phyloP scores from a whole-genome alignment of 257 asterid genomes.

The Scutellaria minor region DNA sequence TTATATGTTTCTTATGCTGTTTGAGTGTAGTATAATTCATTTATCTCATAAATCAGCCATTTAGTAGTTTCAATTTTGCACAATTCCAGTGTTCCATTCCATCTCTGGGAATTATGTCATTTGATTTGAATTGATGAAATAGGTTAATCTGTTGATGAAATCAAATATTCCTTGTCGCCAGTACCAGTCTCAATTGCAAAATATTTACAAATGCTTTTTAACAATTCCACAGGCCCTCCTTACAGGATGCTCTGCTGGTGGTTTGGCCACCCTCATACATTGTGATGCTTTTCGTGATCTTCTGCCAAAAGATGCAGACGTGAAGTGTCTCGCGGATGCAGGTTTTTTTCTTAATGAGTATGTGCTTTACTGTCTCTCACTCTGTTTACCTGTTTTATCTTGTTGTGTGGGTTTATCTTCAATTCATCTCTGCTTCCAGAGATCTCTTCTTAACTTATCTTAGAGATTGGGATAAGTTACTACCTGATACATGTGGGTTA shows the following conservation, averaged over 20 bases:
- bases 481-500: constrained; percentile 8
- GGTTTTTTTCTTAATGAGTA: constrained; percentile 90
- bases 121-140: constrained; percentile 28
- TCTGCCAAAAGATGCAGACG: constrained; percentile 69
- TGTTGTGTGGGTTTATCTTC: constrained; percentile 20
- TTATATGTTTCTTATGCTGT: background rate
- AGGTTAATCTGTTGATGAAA: constrained; percentile 19
- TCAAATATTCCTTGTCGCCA: background rate
- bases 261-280: constrained; percentile 86
- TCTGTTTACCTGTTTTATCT: constrained; percentile 21
- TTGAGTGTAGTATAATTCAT: constrained; percentile 17
- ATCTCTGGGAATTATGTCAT: constrained; percentile 6
- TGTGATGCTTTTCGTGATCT: constrained; percentile 73
- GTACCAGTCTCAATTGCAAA: constrained; percentile 17
- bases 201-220: constrained; percentile 34
- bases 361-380: constrained; percentile 41
- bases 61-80: background rate
- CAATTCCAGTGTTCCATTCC: background rate
- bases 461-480: constrained; percentile 19
- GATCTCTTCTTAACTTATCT: background rate
- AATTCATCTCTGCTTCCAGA: background rate
- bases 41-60: constrained; percentile 21
- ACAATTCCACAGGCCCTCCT: constrained; percentile 75
- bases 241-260: constrained; percentile 99
- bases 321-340: constrained; percentile 95